phyloP scores from a whole-genome alignment of 192 early-diverging fungal genomes.

The Dissophora globulifera region DNA sequence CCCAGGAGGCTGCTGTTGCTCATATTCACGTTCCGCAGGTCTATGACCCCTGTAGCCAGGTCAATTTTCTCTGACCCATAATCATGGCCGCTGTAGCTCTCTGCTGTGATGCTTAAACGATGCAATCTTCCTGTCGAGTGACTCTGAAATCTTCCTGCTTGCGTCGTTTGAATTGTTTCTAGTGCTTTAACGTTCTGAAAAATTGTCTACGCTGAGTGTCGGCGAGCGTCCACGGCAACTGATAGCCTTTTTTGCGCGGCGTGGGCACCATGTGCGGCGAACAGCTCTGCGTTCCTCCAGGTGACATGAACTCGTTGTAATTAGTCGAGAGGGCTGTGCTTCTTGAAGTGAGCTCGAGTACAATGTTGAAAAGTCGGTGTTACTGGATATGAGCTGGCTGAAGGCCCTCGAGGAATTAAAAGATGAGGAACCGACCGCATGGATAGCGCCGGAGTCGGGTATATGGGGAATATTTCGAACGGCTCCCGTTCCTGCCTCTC shows the following conservation, averaged over 20 bases:
- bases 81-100: slow-evolving; percentile 4
- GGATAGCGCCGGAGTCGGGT: neutral
- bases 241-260: slow-evolving; percentile 3
- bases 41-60: slow-evolving; percentile 21
- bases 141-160: neutral
- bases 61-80: too few species aligned
- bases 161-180: slow-evolving; percentile 32
- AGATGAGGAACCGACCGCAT: neutral
- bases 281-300: neutral
- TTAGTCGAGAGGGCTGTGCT: neutral
- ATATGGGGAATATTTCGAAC: slow-evolving; percentile 3
- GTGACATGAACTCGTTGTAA: too few species aligned
- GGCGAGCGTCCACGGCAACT: slow-evolving; percentile 14
- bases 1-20: too few species aligned
- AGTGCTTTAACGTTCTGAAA: slow-evolving; percentile 18
- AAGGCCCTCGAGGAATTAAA: neutral
- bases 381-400: neutral
- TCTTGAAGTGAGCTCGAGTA: neutral
- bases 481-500: slow-evolving; percentile 4
- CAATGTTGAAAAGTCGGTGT: neutral
- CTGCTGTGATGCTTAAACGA: neutral
- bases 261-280: neutral
- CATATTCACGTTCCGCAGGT: slow-evolving; percentile 18
- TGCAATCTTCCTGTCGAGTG: slow-evolving; percentile 1
- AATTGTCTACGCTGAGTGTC: slow-evolving; percentile 33